phyloP scores from a whole-genome alignment of 441 rosid genomes.

The Erodium chrysanthum region DNA sequence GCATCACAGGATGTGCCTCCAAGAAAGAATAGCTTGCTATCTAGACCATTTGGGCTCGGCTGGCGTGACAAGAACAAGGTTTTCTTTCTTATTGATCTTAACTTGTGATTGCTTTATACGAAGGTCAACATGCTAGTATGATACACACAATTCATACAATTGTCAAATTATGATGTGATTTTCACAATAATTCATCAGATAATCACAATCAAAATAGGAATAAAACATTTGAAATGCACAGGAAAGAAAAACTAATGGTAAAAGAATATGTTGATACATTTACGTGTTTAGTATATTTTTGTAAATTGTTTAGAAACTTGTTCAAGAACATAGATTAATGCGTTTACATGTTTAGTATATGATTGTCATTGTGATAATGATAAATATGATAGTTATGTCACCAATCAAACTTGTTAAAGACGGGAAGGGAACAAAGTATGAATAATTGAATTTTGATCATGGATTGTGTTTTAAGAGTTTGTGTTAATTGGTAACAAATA shows the following conservation, averaged over 20 bases:
- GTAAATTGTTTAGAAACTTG: not conserved
- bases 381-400: too few relatives aligned
- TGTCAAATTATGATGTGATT: not conserved
- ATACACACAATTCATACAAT: not conserved
- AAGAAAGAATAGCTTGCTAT: constrained; percentile 65
- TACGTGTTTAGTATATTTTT: not conserved
- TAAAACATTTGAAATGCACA: not conserved
- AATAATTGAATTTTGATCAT: too few relatives aligned
- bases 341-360: too few relatives aligned
- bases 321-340: not conserved
- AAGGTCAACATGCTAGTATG: not conserved
- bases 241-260: not conserved
- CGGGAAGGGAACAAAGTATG: too few relatives aligned
- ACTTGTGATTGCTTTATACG: not conserved
- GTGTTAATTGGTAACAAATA: too few relatives aligned
- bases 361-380: too few relatives aligned
- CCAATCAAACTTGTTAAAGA: too few relatives aligned
- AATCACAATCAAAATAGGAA: not conserved
- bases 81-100: constrained; percentile 13
- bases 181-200: not conserved
- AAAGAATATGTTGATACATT: not conserved
- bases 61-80: constrained; percentile 96
- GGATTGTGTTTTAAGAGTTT: too few relatives aligned
- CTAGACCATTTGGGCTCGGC: constrained; percentile 88
- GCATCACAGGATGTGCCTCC: constrained; percentile 51